Evolutionary conservation across 2,329 filamentous ascomycete species (phyloP).

Genomic region (Pyrenophora teres): DNA sequence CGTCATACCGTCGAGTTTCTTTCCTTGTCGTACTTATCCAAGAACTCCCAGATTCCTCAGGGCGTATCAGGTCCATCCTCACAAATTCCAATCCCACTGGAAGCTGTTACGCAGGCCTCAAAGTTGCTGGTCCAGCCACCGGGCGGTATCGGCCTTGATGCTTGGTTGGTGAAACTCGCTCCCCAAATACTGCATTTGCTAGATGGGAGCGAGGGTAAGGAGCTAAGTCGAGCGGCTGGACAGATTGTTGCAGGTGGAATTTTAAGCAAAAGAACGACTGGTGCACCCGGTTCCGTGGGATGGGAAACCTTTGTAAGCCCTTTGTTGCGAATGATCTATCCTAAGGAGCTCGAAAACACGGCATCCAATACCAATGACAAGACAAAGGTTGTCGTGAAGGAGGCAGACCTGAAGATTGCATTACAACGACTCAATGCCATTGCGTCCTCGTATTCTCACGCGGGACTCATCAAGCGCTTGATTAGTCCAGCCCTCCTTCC

Average conservation of each 20-base stretch:
- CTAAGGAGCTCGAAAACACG: slow-evolving; percentile 35
- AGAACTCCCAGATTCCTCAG: slow-evolving; percentile 51
- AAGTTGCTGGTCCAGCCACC: slow-evolving; percentile 66
- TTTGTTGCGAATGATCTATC: slow-evolving; percentile 58
- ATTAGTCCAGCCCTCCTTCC: slow-evolving; percentile 63
- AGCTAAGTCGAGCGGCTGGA: slow-evolving; percentile 63
- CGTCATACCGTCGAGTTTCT: slow-evolving; percentile 72
- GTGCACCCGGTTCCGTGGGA: slow-evolving; percentile 65
- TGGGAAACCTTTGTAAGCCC: slow-evolving; percentile 68
- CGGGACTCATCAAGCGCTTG: slow-evolving; percentile 66
- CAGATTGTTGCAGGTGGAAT: slow-evolving; percentile 71
- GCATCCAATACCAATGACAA: slow-evolving; percentile 40
- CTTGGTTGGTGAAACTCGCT: slow-evolving; percentile 65
- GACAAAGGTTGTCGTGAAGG: slow-evolving; percentile 54
- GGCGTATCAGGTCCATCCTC: slow-evolving; percentile 40
- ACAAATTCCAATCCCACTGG: slow-evolving; percentile 66
- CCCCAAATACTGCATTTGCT: slow-evolving; percentile 66
- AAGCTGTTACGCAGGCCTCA: slow-evolving; percentile 68
- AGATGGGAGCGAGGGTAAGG: slow-evolving; percentile 63
- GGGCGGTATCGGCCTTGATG: slow-evolving; percentile 56
- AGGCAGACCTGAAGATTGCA: slow-evolving; percentile 56
- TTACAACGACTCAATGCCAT: slow-evolving; percentile 62
- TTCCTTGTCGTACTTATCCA: slow-evolving; percentile 66
- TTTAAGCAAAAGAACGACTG: slow-evolving; percentile 65
- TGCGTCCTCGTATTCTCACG: slow-evolving; percentile 67